These are phyloP conservation scores for Ascochyta rabiei DNA, from an alignment of 2,329 filamentous ascomycete species.

Conservation along the genomic window DNA sequence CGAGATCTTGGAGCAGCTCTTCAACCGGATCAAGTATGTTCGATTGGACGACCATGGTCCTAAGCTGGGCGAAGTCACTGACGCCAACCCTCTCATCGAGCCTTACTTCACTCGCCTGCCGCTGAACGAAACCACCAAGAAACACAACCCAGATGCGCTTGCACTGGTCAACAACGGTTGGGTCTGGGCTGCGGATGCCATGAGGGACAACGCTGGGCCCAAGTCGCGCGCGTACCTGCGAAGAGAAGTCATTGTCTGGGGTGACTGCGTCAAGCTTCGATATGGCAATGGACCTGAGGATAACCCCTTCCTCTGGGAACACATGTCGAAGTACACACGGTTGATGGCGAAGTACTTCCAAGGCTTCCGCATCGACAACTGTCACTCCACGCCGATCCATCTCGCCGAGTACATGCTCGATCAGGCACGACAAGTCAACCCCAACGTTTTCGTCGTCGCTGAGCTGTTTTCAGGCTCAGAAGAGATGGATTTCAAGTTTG, in stretches of 20 bases:
- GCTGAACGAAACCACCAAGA: conserved; percentile 75
- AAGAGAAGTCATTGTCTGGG: conserved; percentile 96
- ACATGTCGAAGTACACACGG: conserved; percentile 91
- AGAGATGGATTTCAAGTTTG: conserved; percentile 94
- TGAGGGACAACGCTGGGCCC: conserved; percentile 91
- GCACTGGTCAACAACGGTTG: conserved; percentile 95
- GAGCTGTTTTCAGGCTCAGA: conserved; percentile 96
- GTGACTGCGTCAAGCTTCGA: conserved; percentile 95
- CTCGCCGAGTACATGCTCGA: conserved; percentile 96
- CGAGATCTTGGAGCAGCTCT: conserved; percentile 87
- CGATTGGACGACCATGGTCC: conserved; percentile 92
- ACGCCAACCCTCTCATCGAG: conserved; percentile 83
- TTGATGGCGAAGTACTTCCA: conserved; percentile 94
- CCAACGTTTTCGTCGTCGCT: conserved; percentile 88
- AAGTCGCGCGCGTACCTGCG: conserved; percentile 92
- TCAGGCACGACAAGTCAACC: conserved; percentile 84
- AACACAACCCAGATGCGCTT: conserved; percentile 76
- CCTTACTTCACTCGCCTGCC: conserved; percentile 93
- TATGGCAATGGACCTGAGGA: conserved; percentile 83
- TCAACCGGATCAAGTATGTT: conserved; percentile 93
- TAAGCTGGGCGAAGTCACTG: conserved; percentile 78
- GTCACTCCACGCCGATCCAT: conserved; percentile 92
- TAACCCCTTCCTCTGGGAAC: conserved; percentile 92
- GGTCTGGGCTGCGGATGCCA: conserved; percentile 97
- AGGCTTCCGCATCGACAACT: conserved; percentile 97